Conservation (phyloP, 192 early-diverging fungal genomes). For the Dissophora globulifera region DNA sequence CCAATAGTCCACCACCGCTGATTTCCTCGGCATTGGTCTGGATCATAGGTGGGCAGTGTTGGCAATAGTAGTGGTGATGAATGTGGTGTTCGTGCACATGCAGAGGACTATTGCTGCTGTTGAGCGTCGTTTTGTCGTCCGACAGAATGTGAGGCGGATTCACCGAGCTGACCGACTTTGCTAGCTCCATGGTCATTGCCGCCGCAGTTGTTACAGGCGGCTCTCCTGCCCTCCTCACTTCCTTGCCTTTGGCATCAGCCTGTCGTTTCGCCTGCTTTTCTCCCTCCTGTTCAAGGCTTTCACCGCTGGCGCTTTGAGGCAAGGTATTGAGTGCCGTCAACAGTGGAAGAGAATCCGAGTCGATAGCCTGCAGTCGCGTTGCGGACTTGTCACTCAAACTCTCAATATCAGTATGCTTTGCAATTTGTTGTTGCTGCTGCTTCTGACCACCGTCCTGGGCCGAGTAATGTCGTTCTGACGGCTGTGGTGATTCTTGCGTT, state of each 20-base stretch:
- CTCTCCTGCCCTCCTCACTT: neutral
- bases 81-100: slow-evolving; percentile 45
- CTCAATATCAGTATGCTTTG: neutral
- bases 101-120: neutral
- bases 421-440: neutral
- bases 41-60: slow-evolving; percentile 29
- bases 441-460: no score
- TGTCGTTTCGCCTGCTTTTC: neutral
- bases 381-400: neutral
- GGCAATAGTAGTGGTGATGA: slow-evolving; percentile 47
- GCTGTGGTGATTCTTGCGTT: slow-evolving; percentile 8
- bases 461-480: neutral
- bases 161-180: no score
- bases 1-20: neutral
- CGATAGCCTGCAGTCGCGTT: neutral
- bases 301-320: neutral
- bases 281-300: neutral
- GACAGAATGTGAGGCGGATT: no score
- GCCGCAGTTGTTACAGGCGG: neutral
- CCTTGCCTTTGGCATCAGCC: slow-evolving; percentile 32
- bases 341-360: slow-evolving; percentile 26
- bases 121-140: neutral
- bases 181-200: no score
- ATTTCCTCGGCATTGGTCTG: slow-evolving; percentile 4
- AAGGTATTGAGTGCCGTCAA: slow-evolving; percentile 12